Evolutionary conservation across 2,329 filamentous ascomycete genomes (phyloP).

Genomic region (Chaetomiaceae sp.): DNA sequence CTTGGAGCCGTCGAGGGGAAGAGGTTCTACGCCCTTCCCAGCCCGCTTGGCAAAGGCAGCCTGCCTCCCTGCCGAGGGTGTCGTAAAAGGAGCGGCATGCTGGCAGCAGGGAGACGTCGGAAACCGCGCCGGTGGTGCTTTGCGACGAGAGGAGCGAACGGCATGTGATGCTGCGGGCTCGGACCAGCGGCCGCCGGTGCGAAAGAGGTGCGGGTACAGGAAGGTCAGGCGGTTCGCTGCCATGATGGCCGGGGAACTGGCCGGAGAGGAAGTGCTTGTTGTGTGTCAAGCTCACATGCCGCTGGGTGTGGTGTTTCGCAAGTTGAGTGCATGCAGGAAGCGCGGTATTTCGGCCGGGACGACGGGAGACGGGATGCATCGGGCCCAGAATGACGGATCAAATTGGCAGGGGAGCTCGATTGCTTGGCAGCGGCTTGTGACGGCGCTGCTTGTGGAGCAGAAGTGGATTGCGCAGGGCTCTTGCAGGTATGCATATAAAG

Average conservation of each 20-base stretch:
- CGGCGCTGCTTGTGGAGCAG: no score
- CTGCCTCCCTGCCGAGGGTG: slow-evolving; percentile 35
- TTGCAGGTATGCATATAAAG: background rate
- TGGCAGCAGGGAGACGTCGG: slow-evolving; percentile 22
- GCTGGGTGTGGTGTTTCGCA: background rate
- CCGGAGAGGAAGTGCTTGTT: background rate
- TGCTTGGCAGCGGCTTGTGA: background rate
- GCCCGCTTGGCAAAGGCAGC: slow-evolving; percentile 50
- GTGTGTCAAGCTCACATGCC: slow-evolving; percentile 5
- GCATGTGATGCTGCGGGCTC: slow-evolving; percentile 37
- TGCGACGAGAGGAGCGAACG: slow-evolving; percentile 22
- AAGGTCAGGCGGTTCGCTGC: slow-evolving; percentile 60
- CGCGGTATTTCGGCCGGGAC: slow-evolving; percentile 10
- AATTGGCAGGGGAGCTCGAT: background rate
- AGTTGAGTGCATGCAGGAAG: background rate
- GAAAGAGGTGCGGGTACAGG: slow-evolving; percentile 64
- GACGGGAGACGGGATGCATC: slow-evolving; percentile 6
- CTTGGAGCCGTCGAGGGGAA: slow-evolving; percentile 25
- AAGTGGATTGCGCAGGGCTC: no score
- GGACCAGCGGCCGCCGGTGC: slow-evolving; percentile 38
- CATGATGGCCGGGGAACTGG: slow-evolving; percentile 46
- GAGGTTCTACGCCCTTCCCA: slow-evolving; percentile 58
- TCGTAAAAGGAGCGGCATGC: slow-evolving; percentile 35
- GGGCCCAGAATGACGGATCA: background rate
- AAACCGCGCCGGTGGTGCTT: slow-evolving; percentile 15